Evolutionary conservation across 495 filamentous ascomycete genomes (phyloP).

Genomic region (Hypomontagnella monticulosa): DNA sequence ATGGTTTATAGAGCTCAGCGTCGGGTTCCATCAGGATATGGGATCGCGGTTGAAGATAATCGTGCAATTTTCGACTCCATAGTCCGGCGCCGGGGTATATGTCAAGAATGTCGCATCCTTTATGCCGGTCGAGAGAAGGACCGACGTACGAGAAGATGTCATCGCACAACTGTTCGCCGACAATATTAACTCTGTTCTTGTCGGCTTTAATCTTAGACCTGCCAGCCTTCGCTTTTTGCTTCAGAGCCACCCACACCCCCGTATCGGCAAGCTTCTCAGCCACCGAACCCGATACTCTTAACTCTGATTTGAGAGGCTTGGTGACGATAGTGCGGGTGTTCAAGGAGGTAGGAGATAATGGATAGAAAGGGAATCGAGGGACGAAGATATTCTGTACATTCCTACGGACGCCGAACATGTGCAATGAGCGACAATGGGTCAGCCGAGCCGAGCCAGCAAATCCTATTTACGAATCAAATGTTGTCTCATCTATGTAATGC

Average conservation of each 20-base stretch:
- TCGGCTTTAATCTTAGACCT: slow-evolving; percentile 25
- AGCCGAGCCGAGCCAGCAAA: not conserved
- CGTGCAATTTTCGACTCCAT: slow-evolving; percentile 78
- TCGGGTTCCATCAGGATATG: slow-evolving; percentile 84
- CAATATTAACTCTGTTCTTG: slow-evolving; percentile 60
- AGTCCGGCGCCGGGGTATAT: slow-evolving; percentile 80
- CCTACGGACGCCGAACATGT: slow-evolving; percentile 39
- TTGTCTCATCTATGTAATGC: too few relatives aligned
- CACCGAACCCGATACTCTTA: slow-evolving; percentile 15
- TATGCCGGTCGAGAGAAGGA: slow-evolving; percentile 65
- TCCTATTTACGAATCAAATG: too few relatives aligned
- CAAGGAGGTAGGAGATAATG: not conserved
- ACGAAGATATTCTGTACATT: slow-evolving; percentile 34
- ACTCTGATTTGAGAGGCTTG: slow-evolving; percentile 1
- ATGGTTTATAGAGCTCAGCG: slow-evolving; percentile 58
- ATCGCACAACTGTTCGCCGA: slow-evolving; percentile 68
- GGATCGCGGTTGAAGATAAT: slow-evolving; percentile 74
- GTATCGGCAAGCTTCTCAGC: slow-evolving; percentile 35
- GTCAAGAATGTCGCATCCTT: slow-evolving; percentile 83
- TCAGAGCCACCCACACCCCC: slow-evolving; percentile 21
- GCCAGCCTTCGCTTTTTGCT: not conserved
- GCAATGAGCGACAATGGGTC: slow-evolving; percentile 27
- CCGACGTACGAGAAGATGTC: slow-evolving; percentile 53
- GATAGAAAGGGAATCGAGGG: slow-evolving; percentile 4
- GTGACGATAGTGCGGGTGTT: slow-evolving; percentile 1